Percentiles rank a stretch among this genome's conserved stretches.
phyloP scores from a whole-genome alignment of 495 filamentous ascomycete species.

The Terfezia claveryi region DNA sequence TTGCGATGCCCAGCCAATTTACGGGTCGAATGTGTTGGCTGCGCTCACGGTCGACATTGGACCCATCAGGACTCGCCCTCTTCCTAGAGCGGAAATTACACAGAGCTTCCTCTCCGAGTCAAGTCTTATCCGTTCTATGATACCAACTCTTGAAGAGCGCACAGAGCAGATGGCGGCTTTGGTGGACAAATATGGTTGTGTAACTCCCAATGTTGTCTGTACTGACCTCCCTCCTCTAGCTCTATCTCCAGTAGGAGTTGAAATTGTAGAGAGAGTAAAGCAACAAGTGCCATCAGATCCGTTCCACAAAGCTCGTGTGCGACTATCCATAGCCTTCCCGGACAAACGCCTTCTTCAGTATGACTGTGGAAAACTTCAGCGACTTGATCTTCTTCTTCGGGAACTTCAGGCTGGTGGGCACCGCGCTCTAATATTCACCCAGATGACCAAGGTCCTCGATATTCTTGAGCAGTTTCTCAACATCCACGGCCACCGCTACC shows the following conservation, averaged over 20 bases:
- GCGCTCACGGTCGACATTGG: conserved; percentile 36
- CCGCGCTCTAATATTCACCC: conserved; percentile 90
- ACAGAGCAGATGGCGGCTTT: conserved; percentile 44
- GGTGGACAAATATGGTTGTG: conserved; percentile 73
- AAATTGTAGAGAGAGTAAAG: conserved; percentile 31
- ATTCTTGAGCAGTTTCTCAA: conserved; percentile 96
- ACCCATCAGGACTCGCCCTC: conserved; percentile 24
- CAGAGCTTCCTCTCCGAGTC: conserved; percentile 58
- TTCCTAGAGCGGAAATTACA: conserved; percentile 26
- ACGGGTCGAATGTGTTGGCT: conserved; percentile 52
- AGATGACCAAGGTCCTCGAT: conserved; percentile 98
- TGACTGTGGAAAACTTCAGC: conserved; percentile 92
- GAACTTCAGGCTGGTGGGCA: conserved; percentile 75
- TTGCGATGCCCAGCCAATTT: conserved; percentile 59
- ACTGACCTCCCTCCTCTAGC: conserved; percentile 48
- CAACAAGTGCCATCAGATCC: conserved; percentile 33
- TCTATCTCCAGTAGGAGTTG: conserved; percentile 36
- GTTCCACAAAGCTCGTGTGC: conserved; percentile 85
- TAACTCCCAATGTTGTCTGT: conserved; percentile 72
- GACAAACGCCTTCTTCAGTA: conserved; percentile 90
- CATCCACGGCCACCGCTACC: conserved; percentile 91
- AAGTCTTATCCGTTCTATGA: conserved; percentile 43
- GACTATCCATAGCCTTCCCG: conserved; percentile 85
- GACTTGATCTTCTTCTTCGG: conserved; percentile 66
- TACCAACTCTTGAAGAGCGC: conserved; percentile 50